A percentile compares a stretch with the other conserved stretches of the same genome.
phyloP scores from a whole-genome alignment of 306 rosid genomes.

The Lupinus albus region DNA sequence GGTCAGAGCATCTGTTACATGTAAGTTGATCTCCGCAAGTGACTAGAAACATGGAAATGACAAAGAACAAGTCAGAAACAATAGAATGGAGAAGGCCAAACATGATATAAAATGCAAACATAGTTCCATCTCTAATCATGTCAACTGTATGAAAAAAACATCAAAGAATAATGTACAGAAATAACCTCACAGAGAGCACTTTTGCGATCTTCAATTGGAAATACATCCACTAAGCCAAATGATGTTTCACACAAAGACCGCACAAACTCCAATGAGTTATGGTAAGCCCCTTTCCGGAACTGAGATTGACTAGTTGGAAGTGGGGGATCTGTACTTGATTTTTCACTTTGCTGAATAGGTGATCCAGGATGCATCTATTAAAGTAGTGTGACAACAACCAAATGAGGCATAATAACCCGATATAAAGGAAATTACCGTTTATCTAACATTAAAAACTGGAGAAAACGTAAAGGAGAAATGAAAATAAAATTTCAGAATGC shows the following conservation, averaged over 20 bases:
- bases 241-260: constrained; percentile 86
- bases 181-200: constrained; percentile 82
- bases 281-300: constrained; percentile 83
- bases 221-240: constrained; percentile 91
- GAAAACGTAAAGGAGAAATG: constrained; percentile 29
- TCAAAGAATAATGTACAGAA: constrained; percentile 39
- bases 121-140: constrained; percentile 21
- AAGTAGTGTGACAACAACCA: constrained; percentile 40
- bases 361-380: constrained; percentile 73
- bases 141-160: constrained; percentile 38
- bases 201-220: constrained; percentile 94
- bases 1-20: constrained; percentile 66
- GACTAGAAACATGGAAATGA: constrained; percentile 60
- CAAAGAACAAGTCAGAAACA: constrained; percentile 44
- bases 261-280: constrained; percentile 86
- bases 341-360: constrained; percentile 66
- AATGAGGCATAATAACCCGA: constrained; percentile 19
- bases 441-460: constrained; percentile 14
- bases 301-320: constrained; percentile 70
- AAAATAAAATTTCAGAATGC: constrained; percentile 30
- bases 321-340: constrained; percentile 77
- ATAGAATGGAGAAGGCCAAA: constrained; percentile 18
- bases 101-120: constrained; percentile 10
- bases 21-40: constrained; percentile 78
- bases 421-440: constrained; percentile 21